Evolutionary conservation across 768 basidiomycete genomes (phyloP).

Genomic region (Cubamyces sp.): DNA sequence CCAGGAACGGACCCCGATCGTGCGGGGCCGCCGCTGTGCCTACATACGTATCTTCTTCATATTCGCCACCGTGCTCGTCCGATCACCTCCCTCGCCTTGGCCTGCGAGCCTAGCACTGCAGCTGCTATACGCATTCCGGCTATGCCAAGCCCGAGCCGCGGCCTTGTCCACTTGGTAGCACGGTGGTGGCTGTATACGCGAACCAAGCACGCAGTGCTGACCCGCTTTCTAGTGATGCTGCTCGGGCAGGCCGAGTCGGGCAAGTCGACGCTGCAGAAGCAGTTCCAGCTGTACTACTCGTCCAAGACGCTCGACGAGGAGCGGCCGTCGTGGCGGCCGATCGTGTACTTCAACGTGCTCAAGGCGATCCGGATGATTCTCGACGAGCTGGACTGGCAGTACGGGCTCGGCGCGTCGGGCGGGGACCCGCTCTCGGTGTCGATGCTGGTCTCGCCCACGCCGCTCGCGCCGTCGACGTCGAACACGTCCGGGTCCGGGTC

Average conservation of each 20-base stretch:
- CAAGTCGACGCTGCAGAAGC: conserved; percentile 84
- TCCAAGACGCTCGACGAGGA: conserved; percentile 45
- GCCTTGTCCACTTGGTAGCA: too few species aligned
- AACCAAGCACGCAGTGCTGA: too few species aligned
- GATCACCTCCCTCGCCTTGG: not conserved
- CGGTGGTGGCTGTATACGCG: too few species aligned
- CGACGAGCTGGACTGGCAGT: conserved; percentile 67
- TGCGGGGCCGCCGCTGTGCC: not conserved
- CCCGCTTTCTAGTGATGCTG: conserved; percentile 31
- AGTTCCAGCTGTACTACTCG: conserved; percentile 82
- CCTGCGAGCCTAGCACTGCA: too few species aligned
- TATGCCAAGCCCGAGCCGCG: too few species aligned
- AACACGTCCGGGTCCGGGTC: conserved; percentile 26
- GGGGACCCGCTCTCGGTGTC: not conserved
- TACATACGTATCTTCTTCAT: too few species aligned
- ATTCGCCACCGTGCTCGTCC: not conserved
- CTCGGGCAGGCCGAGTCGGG: conserved; percentile 49
- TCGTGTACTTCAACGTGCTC: conserved; percentile 57
- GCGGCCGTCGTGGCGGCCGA: conserved; percentile 46
- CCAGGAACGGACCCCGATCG: not conserved
- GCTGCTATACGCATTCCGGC: too few species aligned
- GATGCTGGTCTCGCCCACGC: not conserved
- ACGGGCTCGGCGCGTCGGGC: conserved; percentile 37
- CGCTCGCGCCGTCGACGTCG: conserved; percentile 21
- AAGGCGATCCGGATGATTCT: conserved; percentile 77